Conservation (phyloP, 163 green algal species). For the Volvox carteri region DNA sequence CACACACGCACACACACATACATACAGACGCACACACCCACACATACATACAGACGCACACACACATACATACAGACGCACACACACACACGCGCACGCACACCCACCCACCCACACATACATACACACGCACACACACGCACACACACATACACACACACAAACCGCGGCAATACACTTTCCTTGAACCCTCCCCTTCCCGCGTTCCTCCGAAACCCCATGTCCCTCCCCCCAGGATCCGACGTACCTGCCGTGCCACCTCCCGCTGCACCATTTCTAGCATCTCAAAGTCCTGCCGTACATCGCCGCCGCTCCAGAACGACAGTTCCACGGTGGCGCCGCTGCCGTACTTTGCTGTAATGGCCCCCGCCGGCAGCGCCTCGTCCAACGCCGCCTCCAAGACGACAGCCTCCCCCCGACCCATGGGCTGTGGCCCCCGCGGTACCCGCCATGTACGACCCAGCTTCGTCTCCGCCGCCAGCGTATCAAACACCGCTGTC, state of each 20-base stretch:
- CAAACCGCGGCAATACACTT: no score
- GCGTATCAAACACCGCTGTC: not conserved
- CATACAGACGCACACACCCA: no score
- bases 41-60: no score
- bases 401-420: conserved; percentile 67
- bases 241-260: conserved; percentile 68
- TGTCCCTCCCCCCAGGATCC: no score
- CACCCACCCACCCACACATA: no score
- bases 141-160: no score
- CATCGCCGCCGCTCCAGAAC: conserved; percentile 33
- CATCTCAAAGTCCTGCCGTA: conserved; percentile 63
- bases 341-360: conserved; percentile 61
- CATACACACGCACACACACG: no score
- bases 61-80: no score
- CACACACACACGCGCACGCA: no score
- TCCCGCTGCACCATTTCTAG: conserved; percentile 66
- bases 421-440: conserved; percentile 56
- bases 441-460: conserved; percentile 34
- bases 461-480: conserved; percentile 31
- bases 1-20: no score
- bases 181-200: no score
- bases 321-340: not conserved
- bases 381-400: conserved; percentile 70
- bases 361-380: conserved; percentile 60
- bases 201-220: no score